Conservation (phyloP, 208 protist genomes). For the Trypanosoma congolense region DNA sequence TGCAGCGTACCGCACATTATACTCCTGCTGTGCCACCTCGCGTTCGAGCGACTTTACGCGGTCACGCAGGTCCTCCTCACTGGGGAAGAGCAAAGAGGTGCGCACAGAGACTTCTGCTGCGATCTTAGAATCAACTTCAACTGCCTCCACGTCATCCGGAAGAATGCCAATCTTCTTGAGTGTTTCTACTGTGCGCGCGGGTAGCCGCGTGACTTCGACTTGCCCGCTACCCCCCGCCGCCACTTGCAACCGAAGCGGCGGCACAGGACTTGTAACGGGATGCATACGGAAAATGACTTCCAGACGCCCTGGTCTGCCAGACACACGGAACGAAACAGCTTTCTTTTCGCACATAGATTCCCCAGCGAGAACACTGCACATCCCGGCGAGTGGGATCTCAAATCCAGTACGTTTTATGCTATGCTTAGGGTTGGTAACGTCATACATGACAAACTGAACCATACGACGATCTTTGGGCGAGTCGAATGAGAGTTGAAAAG, state of each 20-base stretch:
- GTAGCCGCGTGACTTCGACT: conserved; percentile 29
- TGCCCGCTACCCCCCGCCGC: conserved; percentile 9
- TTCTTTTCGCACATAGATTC: conserved; percentile 87
- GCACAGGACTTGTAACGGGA: conserved; percentile 56
- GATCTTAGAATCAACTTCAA: conserved; percentile 75
- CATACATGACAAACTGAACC: conserved; percentile 74
- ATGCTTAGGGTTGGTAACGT: conserved; percentile 78
- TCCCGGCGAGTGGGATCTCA: conserved; percentile 77
- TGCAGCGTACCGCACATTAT: conserved; percentile 74
- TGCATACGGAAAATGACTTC: conserved; percentile 87
- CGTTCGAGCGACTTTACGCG: conserved; percentile 56
- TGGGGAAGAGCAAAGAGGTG: conserved; percentile 66
- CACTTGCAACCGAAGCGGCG: conserved; percentile 28
- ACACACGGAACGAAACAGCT: conserved; percentile 75
- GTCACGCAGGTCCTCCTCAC: conserved; percentile 45
- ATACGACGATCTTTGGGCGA: conserved; percentile 75
- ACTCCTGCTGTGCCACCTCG: conserved; percentile 75
- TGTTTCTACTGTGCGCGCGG: conserved; percentile 41
- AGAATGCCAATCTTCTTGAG: conserved; percentile 66
- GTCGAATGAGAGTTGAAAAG: conserved; percentile 72
- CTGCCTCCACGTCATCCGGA: conserved; percentile 28
- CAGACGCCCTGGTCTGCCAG: conserved; percentile 59
- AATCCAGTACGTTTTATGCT: conserved; percentile 78
- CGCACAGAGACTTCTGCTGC: conserved; percentile 81
- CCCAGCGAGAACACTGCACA: conserved; percentile 82